These are phyloP conservation scores for Ascochyta viciae-villosae DNA, from an alignment of 2,329 filamentous ascomycete genomes.

Conservation along the genomic window DNA sequence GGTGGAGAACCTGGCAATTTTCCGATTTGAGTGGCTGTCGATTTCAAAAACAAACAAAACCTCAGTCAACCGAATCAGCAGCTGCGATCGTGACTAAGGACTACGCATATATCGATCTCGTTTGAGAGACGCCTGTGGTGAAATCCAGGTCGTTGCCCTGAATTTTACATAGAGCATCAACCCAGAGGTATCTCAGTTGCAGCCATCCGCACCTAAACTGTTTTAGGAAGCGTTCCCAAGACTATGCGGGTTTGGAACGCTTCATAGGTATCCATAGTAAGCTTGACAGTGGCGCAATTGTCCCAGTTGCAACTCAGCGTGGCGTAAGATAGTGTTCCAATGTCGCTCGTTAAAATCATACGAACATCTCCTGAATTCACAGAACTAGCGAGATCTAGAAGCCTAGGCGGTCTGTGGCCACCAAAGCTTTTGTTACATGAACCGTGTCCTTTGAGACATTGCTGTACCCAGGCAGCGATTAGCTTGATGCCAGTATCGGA, in stretches of 20 bases:
- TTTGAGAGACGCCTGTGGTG: not conserved
- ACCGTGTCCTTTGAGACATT: not conserved
- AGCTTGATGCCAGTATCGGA: not conserved
- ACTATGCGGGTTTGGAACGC: not conserved
- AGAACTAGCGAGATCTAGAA: not conserved
- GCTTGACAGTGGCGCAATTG: not conserved
- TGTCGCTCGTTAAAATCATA: not conserved
- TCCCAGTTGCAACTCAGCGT: not conserved
- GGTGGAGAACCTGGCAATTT: not conserved
- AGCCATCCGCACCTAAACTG: not conserved
- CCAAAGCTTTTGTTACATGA: not conserved
- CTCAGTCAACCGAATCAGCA: not conserved
- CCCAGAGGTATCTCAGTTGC: not conserved
- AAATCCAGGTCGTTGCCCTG: not conserved
- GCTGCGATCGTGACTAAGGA: not conserved
- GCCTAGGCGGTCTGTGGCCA: not conserved
- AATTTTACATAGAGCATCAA: conserved; percentile 1
- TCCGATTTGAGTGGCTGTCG: not conserved
- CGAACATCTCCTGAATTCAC: not conserved
- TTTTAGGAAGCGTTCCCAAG: not conserved
- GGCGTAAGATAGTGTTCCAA: not conserved
- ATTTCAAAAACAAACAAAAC: not conserved
- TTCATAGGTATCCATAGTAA: not conserved
- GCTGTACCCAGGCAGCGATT: not conserved
- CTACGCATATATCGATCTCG: not conserved